Base-by-base conservation (phyloP, 1,139 yeast species). In the Suhomyces kunorum region DNA sequence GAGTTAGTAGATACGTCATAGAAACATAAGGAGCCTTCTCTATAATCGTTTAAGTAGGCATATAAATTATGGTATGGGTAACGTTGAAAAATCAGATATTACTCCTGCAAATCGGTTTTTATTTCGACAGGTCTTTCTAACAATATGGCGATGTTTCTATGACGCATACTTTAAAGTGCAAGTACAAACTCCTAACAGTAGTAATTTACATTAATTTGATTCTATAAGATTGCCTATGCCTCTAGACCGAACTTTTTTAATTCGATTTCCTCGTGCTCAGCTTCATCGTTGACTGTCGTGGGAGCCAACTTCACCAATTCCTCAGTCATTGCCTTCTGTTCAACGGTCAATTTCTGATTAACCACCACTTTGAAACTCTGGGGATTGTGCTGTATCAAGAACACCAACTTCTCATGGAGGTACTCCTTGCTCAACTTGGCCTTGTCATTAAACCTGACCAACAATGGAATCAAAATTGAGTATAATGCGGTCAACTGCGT, bases 351-450 rank as follows among this genome's bases (percentile, higher is more conserved):
- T 2, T 62, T 57, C 2, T 48, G 54, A 34, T 60, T 64, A 7
- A 83, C 73, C 5, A 76, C 77, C 0, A 47, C 43, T 50, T 83
- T 84, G 64, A 87, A 87, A 5, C 71, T 60, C 2, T 62, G 64
- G 1, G 83, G 70, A 45, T 74, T 71, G 39, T 70, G 59, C 11
- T 67, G 64, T 8, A 84, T 74, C 42, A 86, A 63, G 19, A 69
- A 70, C 17, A 83, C 43, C 30, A 85, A 51, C 51, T 79, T 77
- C 8, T 68, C 71, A 44, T 75, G 80, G 24, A 76, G 64, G 44
- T 80, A 82, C 9, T 47, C 28, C 48, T 56, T 38, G 55, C 61
- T 43, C 58, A 68, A 24, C 46, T 51, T 25, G 42, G 55, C 39
- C 46, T 49, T 28, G 33, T 59, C 59, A 19, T 63, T 62, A 48